Percentiles rank a stretch among this genome's conserved stretches.
These are phyloP conservation scores for Acacia concinna DNA, from an alignment of 331 rosid species.

Conservation along the genomic window DNA sequence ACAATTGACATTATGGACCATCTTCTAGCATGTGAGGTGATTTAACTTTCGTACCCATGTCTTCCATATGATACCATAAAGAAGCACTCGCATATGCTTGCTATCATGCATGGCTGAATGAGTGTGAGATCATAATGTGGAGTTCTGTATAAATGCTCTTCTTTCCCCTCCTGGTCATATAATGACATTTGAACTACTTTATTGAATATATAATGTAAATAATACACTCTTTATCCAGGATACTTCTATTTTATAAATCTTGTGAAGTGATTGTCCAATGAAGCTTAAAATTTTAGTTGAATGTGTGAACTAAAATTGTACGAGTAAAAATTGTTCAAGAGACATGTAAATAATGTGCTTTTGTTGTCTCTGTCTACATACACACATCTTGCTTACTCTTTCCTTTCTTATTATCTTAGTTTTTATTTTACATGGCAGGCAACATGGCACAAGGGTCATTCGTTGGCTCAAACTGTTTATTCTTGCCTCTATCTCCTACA, in stretches of 20 bases:
- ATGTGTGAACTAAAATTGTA: neutral
- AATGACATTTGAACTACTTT: neutral
- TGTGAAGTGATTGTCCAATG: conserved; percentile 2
- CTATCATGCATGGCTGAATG: neutral
- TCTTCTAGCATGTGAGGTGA: conserved; percentile 95
- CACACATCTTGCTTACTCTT: conserved; percentile 4
- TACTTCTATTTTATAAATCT: neutral
- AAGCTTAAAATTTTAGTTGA: conserved; percentile 19
- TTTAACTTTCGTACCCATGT: conserved; percentile 4
- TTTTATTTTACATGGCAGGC: conserved; percentile 67
- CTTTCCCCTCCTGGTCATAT: neutral
- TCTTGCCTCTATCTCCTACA: conserved; percentile 92
- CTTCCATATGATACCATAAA: conserved; percentile 20
- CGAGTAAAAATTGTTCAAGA: neutral
- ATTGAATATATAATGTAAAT: neutral
- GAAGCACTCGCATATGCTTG: neutral
- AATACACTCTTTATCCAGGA: conserved; percentile 3
- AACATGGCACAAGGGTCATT: conserved; percentile 99
- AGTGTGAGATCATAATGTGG: neutral
- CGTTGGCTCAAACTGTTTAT: conserved; percentile 95
- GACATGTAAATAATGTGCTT: neutral
- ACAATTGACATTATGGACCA: conserved; percentile 87
- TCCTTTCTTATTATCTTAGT: conserved; percentile 34
- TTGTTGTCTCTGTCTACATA: conserved; percentile 1
- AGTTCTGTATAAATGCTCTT: neutral